These are phyloP conservation scores for Hygrocybe coccinea DNA, from an alignment of 768 basidiomycete species.

Conservation along the genomic window DNA sequence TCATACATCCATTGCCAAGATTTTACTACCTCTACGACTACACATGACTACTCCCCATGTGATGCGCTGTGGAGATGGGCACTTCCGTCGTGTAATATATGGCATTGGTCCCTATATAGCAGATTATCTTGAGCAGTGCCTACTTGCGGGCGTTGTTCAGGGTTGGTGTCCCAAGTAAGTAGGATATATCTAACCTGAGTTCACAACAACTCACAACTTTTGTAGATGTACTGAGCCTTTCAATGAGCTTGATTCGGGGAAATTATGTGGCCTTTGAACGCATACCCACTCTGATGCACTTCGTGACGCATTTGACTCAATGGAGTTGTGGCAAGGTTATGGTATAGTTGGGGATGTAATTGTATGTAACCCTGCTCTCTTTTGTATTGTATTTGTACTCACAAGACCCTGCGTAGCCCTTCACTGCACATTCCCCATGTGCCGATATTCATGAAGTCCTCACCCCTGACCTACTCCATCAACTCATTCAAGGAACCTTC, in stretches of 20 bases:
- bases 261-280: too few species aligned
- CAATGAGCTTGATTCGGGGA: too few species aligned
- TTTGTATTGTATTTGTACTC: background rate
- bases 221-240: too few species aligned
- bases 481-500: conserved; percentile 40
- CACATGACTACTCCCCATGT: conserved; percentile 25
- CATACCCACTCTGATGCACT: too few species aligned
- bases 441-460: conserved; percentile 34
- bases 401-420: conserved; percentile 28
- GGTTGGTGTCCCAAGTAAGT: too few species aligned
- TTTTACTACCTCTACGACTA: conserved; percentile 17
- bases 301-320: too few species aligned
- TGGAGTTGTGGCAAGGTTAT: too few species aligned
- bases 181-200: too few species aligned
- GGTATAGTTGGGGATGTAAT: too few species aligned
- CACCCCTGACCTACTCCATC: conserved; percentile 32
- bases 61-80: conserved; percentile 24
- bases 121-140: conserved; percentile 36
- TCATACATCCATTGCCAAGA: conserved; percentile 24
- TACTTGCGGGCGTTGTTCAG: conserved; percentile 29
- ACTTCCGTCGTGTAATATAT: conserved; percentile 26
- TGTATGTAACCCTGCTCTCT: too few species aligned
- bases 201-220: too few species aligned
- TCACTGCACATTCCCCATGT: conserved; percentile 31
- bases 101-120: conserved; percentile 35